Percentiles rank a stretch among this genome's conserved stretches.
Conservation (phyloP, 2,329 filamentous ascomycete genomes). For the Trichoderma gracile region DNA sequence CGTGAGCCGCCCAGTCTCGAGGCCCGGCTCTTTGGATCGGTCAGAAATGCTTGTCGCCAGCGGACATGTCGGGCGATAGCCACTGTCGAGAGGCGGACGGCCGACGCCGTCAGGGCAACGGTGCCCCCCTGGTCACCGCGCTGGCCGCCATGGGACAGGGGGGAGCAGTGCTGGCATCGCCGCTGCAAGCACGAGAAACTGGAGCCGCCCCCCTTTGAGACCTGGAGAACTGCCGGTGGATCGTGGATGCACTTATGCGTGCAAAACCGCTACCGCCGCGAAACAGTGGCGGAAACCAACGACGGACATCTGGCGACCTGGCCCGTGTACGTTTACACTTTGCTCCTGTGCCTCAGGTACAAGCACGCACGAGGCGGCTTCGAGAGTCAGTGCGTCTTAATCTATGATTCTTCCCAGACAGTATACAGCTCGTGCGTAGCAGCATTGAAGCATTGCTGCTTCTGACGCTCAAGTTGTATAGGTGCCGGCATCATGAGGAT, state of each 20-base stretch:
- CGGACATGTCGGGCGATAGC: conserved; percentile 20
- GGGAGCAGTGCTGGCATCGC: not conserved
- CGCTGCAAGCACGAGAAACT: conserved; percentile 2
- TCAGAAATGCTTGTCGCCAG: conserved; percentile 16
- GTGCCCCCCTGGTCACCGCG: conserved; percentile 10
- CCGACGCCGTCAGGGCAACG: conserved; percentile 10
- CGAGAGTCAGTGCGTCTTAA: not conserved
- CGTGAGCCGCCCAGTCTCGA: conserved; percentile 21
- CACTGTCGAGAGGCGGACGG: conserved; percentile 16
- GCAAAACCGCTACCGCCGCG: conserved; percentile 13
- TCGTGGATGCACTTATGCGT: conserved; percentile 21
- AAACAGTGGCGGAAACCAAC: conserved; percentile 11
- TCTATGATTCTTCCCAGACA: conserved; percentile 15
- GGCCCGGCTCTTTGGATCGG: conserved; percentile 26
- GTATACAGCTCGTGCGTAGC: not conserved
- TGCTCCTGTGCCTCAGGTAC: conserved; percentile 12
- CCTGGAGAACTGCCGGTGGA: conserved; percentile 22
- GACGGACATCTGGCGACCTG: not conserved
- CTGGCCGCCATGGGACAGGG: conserved; percentile 11
- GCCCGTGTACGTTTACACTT: not conserved
- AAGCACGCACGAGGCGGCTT: conserved; percentile 1
- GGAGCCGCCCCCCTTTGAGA: conserved; percentile 17
- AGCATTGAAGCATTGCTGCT: not conserved
- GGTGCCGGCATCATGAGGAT: not conserved
- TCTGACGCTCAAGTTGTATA: not conserved